A percentile compares a stretch with the other conserved stretches of the same genome.
Conservation (phyloP, 2,329 filamentous ascomycete species). For the Pseudocercospora musae region DNA sequence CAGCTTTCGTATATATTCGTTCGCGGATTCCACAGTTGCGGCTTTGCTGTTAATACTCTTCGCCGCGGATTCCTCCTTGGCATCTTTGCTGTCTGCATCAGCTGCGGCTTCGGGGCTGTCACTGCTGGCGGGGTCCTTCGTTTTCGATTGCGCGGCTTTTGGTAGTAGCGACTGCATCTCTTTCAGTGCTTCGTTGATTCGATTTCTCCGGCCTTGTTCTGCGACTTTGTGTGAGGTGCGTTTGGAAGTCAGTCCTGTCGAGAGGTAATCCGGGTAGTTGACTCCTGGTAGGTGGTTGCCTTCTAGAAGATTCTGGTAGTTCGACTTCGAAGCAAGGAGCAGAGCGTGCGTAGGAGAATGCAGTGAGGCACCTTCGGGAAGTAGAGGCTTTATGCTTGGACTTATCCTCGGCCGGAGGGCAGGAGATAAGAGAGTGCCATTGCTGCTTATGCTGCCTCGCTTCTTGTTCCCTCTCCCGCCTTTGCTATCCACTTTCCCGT, state of each 20-base stretch:
- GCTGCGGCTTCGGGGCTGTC: constrained; percentile 48
- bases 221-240: constrained; percentile 97
- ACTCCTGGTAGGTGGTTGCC: constrained; percentile 68
- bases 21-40: constrained; percentile 94
- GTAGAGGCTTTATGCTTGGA: constrained; percentile 81
- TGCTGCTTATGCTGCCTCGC: constrained; percentile 58
- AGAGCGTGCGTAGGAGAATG: constrained; percentile 63
- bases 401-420: constrained; percentile 36
- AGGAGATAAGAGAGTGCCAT: constrained; percentile 57
- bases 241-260: constrained; percentile 92
- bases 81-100: constrained; percentile 34
- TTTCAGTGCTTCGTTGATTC: constrained; percentile 89
- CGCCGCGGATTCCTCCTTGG: constrained; percentile 31
- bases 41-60: constrained; percentile 79
- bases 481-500: constrained; percentile 37
- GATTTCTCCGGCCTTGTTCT: constrained; percentile 89
- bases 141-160: constrained; percentile 29
- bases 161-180: constrained; percentile 89
- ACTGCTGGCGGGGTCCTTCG: constrained; percentile 36
- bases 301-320: constrained; percentile 96
- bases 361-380: constrained; percentile 61
- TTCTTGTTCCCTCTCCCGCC: constrained; percentile 57
- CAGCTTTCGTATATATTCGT: constrained; percentile 87
- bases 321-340: constrained; percentile 88
- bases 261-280: constrained; percentile 84